Evolutionary conservation across 1,284 basidiomycete genomes (phyloP).

Genomic region (Ceratobasidium sp.): DNA sequence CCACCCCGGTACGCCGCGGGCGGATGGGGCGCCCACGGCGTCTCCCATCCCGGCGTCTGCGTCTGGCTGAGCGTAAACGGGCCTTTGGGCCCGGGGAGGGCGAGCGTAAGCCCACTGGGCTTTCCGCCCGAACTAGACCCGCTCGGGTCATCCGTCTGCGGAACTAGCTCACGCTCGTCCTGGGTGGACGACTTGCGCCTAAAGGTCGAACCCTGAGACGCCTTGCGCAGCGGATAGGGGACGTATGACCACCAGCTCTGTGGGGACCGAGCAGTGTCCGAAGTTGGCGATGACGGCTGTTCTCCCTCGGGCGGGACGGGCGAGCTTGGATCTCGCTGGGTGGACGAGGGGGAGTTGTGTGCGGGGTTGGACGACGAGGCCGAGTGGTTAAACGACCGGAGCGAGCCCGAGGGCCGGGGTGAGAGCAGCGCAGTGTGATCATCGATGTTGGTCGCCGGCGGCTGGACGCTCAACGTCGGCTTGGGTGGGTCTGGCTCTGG

Average conservation of each 20-base stretch:
- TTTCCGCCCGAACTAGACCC: constrained; percentile 45
- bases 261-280: constrained; percentile 53
- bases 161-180: constrained; percentile 16
- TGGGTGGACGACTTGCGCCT: constrained; percentile 47
- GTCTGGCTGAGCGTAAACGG: constrained; percentile 69
- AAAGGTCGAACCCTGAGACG: constrained; percentile 35
- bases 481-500: constrained; percentile 63
- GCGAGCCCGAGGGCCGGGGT: constrained; percentile 45
- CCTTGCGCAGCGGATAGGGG: constrained; percentile 51
- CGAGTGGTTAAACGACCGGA: constrained; percentile 38
- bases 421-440: constrained; percentile 41
- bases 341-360: constrained; percentile 52
- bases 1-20: constrained; percentile 49
- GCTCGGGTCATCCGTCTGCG: constrained; percentile 8
- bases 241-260: constrained; percentile 35
- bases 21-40: constrained; percentile 70
- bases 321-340: constrained; percentile 61
- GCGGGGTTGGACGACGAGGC: constrained; percentile 50
- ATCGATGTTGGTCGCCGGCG: constrained; percentile 21
- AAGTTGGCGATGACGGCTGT: background rate
- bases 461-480: constrained; percentile 32
- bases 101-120: constrained; percentile 50
- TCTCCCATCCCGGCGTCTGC: constrained; percentile 73
- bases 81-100: constrained; percentile 52
- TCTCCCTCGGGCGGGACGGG: constrained; percentile 58